Conservation (phyloP, 2,329 filamentous ascomycete species). For the Pyrenochaeta sp. region DNA sequence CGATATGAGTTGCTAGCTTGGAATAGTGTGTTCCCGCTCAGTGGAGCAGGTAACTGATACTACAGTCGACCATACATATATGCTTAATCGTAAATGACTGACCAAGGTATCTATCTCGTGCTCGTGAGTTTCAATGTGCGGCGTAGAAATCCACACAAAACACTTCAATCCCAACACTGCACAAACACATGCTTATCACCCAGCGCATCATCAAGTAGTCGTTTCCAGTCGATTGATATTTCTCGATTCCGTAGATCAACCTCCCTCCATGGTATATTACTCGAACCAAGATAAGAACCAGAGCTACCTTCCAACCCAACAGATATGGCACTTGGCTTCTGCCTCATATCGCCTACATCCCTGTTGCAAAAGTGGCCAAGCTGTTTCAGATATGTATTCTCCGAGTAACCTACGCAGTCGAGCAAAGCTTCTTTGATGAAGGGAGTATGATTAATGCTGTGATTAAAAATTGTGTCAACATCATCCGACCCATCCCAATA, state of each 20-base stretch:
- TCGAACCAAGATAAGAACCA: not conserved
- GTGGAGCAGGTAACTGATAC: no score
- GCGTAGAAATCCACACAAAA: no score
- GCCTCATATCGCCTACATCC: not conserved
- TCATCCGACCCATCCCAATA: not conserved
- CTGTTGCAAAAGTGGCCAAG: not conserved
- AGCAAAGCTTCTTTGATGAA: not conserved
- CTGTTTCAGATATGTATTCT: not conserved
- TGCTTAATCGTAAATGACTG: no score
- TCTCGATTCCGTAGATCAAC: not conserved
- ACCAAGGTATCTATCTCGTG: no score
- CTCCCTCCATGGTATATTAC: not conserved
- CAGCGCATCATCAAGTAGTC: not conserved
- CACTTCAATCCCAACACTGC: no score
- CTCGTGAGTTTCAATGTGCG: no score
- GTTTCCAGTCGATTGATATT: not conserved
- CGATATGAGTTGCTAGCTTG: no score
- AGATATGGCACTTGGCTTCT: not conserved
- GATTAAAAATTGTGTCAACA: not conserved
- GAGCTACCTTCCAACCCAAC: not conserved
- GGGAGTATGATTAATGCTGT: not conserved
- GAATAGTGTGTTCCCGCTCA: no score
- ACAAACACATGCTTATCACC: not conserved
- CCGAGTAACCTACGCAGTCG: not conserved
- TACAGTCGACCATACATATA: no score